Base-by-base conservation (phyloP, 164 flowering plant genomes). In the Berberis vulgaris region DNA sequence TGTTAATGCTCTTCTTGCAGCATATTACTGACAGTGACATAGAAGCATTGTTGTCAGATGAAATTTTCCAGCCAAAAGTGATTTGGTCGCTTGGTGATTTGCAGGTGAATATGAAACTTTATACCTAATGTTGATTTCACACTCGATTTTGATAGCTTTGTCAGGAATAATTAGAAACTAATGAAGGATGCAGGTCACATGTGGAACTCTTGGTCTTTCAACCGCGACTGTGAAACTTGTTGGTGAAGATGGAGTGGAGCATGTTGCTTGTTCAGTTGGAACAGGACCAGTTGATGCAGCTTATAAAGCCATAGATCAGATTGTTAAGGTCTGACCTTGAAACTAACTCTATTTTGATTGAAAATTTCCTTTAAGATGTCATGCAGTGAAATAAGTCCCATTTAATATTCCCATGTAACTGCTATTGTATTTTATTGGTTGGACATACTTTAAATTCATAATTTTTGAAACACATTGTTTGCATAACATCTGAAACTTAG, bases 211-310 rank as follows among this genome's bases (percentile, higher is more conserved):
- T 68, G 94, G 99, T 69, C 96, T 94, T 66, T 86, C 99, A 9
- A 94, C 97, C 2, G 93, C 97, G 41, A 89, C 97, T 7, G 87
- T 89, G 39, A 91, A 86, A 74, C 85, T 91, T 26, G 65, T 78
- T 42, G 80, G 68, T 80, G 75, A 73, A 63, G 81, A 89, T 68
- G 97, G 93, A 57, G 65, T 65, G 11, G 91, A 84, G 74, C 91
- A 85, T 72, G 71, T 91, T 71, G 86, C 87, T 54, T 91, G 96
- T 76, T 76, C 96, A 40, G 82, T 83, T 67, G 99, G 99, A 67
- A 87, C 95, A 26, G 97, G 99, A 5, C 99, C 99, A 13, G 93
- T 94, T 68, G 96, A 94, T 73, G 85, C 99, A 55, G 91, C 97
- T 58, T 91, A 94, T 74, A 94, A 89, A 68, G 99, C 99, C 65